These are phyloP conservation scores for Suillus spraguei DNA, from an alignment of 768 basidiomycete species.

Conservation along the genomic window DNA sequence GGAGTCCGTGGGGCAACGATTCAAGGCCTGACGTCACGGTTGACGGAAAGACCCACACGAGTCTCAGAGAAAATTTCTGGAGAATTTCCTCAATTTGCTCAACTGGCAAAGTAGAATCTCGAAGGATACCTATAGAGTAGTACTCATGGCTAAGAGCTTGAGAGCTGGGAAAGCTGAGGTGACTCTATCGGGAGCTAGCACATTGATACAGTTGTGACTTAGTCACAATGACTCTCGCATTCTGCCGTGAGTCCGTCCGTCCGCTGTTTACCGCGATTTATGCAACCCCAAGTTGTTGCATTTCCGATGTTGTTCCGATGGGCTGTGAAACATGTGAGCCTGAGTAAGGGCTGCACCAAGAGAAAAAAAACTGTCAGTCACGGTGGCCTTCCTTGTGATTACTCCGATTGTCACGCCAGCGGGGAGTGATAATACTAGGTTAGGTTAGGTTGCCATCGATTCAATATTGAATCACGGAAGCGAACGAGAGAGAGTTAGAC, in stretches of 20 bases:
- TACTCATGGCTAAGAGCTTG: background rate
- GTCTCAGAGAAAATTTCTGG: background rate
- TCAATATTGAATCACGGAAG: conserved; percentile 2
- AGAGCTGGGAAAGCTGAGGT: background rate
- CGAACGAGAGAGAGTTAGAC: background rate
- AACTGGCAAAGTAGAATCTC: background rate
- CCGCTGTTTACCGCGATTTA: background rate
- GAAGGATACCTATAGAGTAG: background rate
- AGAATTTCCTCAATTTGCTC: background rate
- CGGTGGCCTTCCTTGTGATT: background rate
- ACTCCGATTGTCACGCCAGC: background rate
- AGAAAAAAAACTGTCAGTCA: background rate
- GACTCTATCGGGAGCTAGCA: background rate
- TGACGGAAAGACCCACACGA: background rate
- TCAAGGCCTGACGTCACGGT: background rate
- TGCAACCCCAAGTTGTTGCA: background rate
- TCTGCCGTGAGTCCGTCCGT: background rate
- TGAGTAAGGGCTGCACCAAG: conserved; percentile 4
- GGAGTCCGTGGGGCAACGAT: background rate
- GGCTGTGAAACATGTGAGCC: background rate
- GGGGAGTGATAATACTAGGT: background rate
- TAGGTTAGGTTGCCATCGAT: background rate
- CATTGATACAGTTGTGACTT: too few species aligned
- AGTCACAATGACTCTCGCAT: background rate
- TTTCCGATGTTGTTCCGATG: background rate